Base-by-base conservation (phyloP, 2,329 filamentous ascomycete genomes). In the Metarhizium anisopliae region DNA sequence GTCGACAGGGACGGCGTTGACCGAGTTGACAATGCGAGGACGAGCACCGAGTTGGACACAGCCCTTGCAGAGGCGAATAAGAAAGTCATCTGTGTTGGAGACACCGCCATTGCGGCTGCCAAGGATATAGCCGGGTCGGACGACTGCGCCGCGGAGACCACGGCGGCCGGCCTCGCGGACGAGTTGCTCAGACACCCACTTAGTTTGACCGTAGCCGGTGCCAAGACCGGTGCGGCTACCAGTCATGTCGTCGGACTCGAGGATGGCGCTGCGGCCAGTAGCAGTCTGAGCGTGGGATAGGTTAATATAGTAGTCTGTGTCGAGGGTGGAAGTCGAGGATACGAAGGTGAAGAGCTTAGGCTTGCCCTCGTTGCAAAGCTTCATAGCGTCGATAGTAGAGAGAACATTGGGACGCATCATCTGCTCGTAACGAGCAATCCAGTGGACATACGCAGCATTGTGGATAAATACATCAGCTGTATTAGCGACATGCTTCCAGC, bases 1-100 rank as follows among this genome's bases (percentile, higher is more conserved):
- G 59, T 84, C 84, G 30, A 96, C 91, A 0, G 93, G 92, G 0
- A 95, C 88, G 69, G 86, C 84, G 74, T 96, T 97, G 70, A 96
- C 84, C 0, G 90, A 89, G 74, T 96, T 96, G 68, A 78, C 72
- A 62, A 96, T 95, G 61, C 82, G 79, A 1, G 92, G 93, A 0
- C 90, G 80, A 2, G 79, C 77, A 2, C 75, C 75, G 2, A 96
- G 77, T 70, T 97, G 92, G 52, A 95, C 76, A 64, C 90, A 95
- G 56, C 90, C 92, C 74, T 96, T 96, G 55, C 86, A 74, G 73
- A 96, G 82, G 43, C 93, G 84, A 60, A 96, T 81, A 6, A 97
- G 74, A 76, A 96, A 97, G 71, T 96, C 93, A 66, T 97, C 93
- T 1, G 85, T 92, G 69, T 87, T 90, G 68, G 75, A 87, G 59